These are phyloP conservation scores for Apiotrichum laibachii DNA, from an alignment of 1,284 basidiomycete genomes.

Conservation along the genomic window DNA sequence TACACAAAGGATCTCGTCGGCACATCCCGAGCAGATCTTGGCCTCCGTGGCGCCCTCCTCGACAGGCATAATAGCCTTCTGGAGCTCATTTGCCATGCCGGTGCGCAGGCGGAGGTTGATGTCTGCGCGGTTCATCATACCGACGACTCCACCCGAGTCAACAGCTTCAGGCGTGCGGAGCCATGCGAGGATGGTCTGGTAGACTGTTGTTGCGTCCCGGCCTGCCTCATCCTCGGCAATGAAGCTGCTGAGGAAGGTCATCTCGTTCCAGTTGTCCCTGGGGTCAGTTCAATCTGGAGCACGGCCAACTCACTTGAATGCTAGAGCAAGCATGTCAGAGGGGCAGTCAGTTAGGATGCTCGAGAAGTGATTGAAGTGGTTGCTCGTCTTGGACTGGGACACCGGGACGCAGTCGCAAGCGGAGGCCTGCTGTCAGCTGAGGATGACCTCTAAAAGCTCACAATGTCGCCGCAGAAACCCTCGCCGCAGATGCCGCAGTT, in stretches of 20 bases:
- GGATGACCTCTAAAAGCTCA: not conserved
- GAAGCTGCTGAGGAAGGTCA: conserved; percentile 20
- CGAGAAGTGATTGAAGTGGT: conserved; percentile 13
- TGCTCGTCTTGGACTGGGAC: conserved; percentile 16
- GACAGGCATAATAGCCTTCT: conserved; percentile 17
- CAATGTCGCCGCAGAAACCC: conserved; percentile 24
- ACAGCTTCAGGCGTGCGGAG: conserved; percentile 19
- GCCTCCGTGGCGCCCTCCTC: conserved; percentile 11
- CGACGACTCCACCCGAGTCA: conserved; percentile 22
- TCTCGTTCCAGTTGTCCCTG: conserved; percentile 31
- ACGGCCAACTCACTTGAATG: conserved; percentile 20
- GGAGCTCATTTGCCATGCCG: conserved; percentile 26
- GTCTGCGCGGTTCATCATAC: conserved; percentile 26
- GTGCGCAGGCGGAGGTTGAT: conserved; percentile 22
- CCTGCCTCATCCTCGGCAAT: conserved; percentile 5
- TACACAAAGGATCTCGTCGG: conserved; percentile 27
- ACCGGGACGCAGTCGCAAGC: conserved; percentile 18
- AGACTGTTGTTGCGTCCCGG: conserved; percentile 8
- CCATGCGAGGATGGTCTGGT: conserved; percentile 20
- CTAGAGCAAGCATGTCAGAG: conserved; percentile 23
- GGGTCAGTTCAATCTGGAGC: not conserved
- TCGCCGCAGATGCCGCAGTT: conserved; percentile 28
- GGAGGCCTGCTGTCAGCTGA: conserved; percentile 4
- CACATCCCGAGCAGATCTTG: conserved; percentile 23
- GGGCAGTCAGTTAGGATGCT: conserved; percentile 24